Evolutionary conservation across 768 basidiomycete genomes (phyloP), one percentile per base, ranked within the genome.

Genomic region (Tremella mesenterica): DNA sequence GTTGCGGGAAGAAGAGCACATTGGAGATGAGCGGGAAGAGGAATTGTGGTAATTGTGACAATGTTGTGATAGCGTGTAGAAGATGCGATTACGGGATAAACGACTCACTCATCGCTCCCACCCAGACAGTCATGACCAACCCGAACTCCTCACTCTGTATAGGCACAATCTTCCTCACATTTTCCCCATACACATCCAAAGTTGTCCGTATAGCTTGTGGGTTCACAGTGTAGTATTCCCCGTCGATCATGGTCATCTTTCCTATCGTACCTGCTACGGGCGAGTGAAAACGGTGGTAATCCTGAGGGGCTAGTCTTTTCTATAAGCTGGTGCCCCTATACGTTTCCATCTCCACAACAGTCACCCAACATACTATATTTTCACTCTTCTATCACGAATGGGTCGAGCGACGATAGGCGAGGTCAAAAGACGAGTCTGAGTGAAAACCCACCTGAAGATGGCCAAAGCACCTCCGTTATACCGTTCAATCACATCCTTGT

Each of bases 171-270:
- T 90, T 90, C 23, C 95, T 79, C 4, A 79, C 85, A 62, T 99
- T 99, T 74, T 96, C 92, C 18, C 90, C 89, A 63, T 48, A 96
- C 10, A 96, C 88, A 59, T 95, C 89, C 10, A 95, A 75, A 2
- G 83, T 80, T 1, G 88, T 88, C 2, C 93, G 81, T 58, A 99
- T 86, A 0, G 93, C 93, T 79, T 96, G 87, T 0, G 92, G 89
- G 84, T 91, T 93, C 57, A 95, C 93, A 0, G 95, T 96, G 73
- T 95, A 97, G 73, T 95, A 96, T 66, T 93, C 89, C 5, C 93
- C 93, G 2, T 82, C 60, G 50, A 96, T 86, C 64, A 85, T 80
- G 5, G 81, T 83, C 82, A 91, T 88, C 29, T 77, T 77, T 16
- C 91, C 92, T 26, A 97, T 81, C 31, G 71, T 81, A 0, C 67